Percentiles rank a stretch among this genome's conserved stretches.
Evolutionary conservation across 495 filamentous ascomycete genomes (phyloP).

Genomic region (Hypoxylon lienhwacheense): DNA sequence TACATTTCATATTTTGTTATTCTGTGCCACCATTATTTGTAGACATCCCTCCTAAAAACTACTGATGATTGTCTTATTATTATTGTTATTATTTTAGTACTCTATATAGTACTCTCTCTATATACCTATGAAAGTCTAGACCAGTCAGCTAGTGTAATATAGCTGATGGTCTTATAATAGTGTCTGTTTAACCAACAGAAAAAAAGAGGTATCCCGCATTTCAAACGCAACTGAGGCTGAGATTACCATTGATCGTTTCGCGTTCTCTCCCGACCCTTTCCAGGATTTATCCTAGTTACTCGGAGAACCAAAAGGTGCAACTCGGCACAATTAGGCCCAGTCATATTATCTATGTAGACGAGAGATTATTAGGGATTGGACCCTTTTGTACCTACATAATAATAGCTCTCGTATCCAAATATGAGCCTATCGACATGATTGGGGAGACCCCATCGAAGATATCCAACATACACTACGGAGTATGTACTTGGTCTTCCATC

Average conservation of each 20-base stretch:
- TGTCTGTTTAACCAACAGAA: not conserved
- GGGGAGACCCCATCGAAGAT: too few relatives aligned
- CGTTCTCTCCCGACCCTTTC: too few relatives aligned
- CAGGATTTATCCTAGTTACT: slow-evolving; percentile 15
- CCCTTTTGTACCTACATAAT: too few relatives aligned
- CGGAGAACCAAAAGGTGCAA: slow-evolving; percentile 7
- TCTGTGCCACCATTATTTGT: slow-evolving; percentile 14
- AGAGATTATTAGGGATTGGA: too few relatives aligned
- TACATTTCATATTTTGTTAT: too few relatives aligned
- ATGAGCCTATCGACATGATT: too few relatives aligned
- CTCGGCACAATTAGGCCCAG: slow-evolving; percentile 12
- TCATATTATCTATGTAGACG: too few relatives aligned
- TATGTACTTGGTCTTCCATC: too few relatives aligned
- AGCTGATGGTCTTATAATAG: slow-evolving; percentile 15
- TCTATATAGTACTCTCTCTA: too few relatives aligned
- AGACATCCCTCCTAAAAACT: slow-evolving; percentile 8
- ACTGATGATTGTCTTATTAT: slow-evolving; percentile 6
- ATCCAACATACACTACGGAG: too few relatives aligned
- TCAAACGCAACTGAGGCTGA: slow-evolving; percentile 26
- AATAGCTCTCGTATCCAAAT: too few relatives aligned
- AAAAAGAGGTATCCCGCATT: slow-evolving; percentile 8
- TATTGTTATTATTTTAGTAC: not conserved
- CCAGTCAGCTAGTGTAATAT: slow-evolving; percentile 19
- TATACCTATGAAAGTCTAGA: slow-evolving; percentile 24
- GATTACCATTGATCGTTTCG: slow-evolving; percentile 23